A percentile compares a stretch with the other conserved stretches of the same genome.
Conservation (phyloP, 805 yeast genomes). For the Saturnispora serradocipensis region DNA sequence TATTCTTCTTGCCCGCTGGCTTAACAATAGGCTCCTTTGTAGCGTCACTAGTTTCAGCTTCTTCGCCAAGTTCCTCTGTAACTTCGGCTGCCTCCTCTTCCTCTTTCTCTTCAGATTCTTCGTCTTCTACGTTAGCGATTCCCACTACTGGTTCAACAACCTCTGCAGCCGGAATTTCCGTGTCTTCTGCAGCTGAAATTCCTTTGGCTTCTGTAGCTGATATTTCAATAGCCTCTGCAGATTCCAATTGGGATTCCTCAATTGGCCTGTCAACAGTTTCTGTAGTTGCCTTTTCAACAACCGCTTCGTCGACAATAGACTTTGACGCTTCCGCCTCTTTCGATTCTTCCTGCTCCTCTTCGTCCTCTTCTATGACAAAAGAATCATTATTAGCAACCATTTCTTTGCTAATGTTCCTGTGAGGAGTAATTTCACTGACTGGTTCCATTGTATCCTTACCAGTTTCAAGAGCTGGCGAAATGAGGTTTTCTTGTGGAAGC, state of each 20-base stretch:
- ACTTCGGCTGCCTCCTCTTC: neutral
- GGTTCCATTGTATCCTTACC: neutral
- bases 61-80: neutral
- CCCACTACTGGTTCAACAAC: conserved; percentile 4
- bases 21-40: neutral
- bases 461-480: conserved; percentile 20
- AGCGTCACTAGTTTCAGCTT: neutral
- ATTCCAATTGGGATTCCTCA: neutral
- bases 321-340: neutral
- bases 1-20: neutral
- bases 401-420: conserved; percentile 7
- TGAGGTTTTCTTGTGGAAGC: conserved; percentile 27
- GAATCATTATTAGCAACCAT: conserved; percentile 18
- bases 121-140: neutral
- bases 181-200: conserved; percentile 3
- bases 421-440: conserved; percentile 7
- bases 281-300: conserved; percentile 5
- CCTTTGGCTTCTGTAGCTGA: conserved; percentile 7
- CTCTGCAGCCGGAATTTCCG: neutral
- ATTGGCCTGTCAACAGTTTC: neutral
- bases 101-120: neutral
- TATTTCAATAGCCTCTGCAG: neutral
- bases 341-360: conserved; percentile 8
- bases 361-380: conserved; percentile 25
- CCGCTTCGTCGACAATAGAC: neutral